Evolutionary conservation across 2,329 filamentous ascomycete species (phyloP).

Genomic region (Cercospora zeae-maydis): DNA sequence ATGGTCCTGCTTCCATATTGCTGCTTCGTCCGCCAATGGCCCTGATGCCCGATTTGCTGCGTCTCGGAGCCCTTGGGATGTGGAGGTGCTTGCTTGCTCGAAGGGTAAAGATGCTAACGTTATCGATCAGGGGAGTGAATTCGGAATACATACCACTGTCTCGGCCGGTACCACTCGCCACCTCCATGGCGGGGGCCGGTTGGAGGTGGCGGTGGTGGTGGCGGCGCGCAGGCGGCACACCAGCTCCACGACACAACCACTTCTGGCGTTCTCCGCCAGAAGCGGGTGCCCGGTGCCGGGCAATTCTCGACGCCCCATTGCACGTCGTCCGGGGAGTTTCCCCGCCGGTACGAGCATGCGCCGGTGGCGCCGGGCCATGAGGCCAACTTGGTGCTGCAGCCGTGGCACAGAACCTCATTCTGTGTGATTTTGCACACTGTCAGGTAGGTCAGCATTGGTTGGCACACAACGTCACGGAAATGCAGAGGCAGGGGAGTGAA

Average conservation of each 20-base stretch:
- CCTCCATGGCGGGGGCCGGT: not conserved
- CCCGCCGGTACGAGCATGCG: not conserved
- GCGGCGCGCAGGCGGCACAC: not conserved
- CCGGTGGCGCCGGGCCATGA: not conserved
- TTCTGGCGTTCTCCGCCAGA: not conserved
- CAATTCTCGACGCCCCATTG: not conserved
- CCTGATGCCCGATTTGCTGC: not conserved
- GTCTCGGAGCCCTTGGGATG: not conserved
- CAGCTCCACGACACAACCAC: not conserved
- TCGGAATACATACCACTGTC: not conserved
- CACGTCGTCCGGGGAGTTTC: not conserved
- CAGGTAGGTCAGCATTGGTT: not conserved
- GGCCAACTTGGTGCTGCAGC: not conserved
- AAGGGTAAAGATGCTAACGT: not conserved
- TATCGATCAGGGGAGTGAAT: not conserved
- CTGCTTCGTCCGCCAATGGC: not conserved
- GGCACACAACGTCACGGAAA: not conserved
- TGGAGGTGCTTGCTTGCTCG: constrained; percentile 4
- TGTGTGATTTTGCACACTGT: not conserved
- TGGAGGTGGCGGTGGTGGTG: not conserved
- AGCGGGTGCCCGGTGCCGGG: not conserved
- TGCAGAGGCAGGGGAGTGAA: not conserved
- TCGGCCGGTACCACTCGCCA: not conserved
- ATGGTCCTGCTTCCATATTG: not conserved
- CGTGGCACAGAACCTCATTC: not conserved